These are phyloP conservation scores for Metarhizium album DNA, from an alignment of 2,329 filamentous ascomycete species.

Conservation along the genomic window DNA sequence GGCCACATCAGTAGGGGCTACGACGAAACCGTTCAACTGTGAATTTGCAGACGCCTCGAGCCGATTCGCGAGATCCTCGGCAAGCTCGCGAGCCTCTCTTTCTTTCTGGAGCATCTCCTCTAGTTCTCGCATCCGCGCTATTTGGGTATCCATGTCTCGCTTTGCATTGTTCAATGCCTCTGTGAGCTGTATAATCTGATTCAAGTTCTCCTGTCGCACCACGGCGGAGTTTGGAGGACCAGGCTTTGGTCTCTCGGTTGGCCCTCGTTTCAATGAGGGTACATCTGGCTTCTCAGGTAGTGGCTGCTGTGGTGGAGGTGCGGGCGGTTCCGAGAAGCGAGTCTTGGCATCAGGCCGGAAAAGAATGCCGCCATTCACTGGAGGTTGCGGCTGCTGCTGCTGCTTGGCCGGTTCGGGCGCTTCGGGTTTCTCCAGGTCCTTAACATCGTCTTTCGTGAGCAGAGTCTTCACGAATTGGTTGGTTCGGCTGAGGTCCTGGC, in stretches of 20 bases:
- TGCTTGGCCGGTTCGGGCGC: slow-evolving; percentile 35
- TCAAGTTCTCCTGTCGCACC: slow-evolving; percentile 46
- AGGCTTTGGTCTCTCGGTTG: slow-evolving; percentile 63
- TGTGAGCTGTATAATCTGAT: slow-evolving; percentile 73
- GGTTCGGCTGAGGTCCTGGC: slow-evolving; percentile 73
- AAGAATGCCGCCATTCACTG: slow-evolving; percentile 40
- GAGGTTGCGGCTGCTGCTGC: slow-evolving; percentile 27
- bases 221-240: slow-evolving; percentile 43
- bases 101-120: slow-evolving; percentile 67
- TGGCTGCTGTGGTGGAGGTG: slow-evolving; percentile 85
- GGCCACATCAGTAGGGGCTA: slow-evolving; percentile 13
- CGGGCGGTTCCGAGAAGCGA: slow-evolving; percentile 85
- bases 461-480: slow-evolving; percentile 71
- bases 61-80: slow-evolving; percentile 69
- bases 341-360: slow-evolving; percentile 67
- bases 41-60: slow-evolving; percentile 45
- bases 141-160: slow-evolving; percentile 78
- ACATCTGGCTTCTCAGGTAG: slow-evolving; percentile 86
- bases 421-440: slow-evolving; percentile 44
- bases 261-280: slow-evolving; percentile 60
- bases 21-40: slow-evolving; percentile 19
- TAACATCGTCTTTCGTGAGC: slow-evolving; percentile 58
- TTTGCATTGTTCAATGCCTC: slow-evolving; percentile 77
- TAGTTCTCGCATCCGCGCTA: slow-evolving; percentile 65
- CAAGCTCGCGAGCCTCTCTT: slow-evolving; percentile 67